phyloP scores from a whole-genome alignment of 805 yeast species.

The Candida methanosorbosa region DNA sequence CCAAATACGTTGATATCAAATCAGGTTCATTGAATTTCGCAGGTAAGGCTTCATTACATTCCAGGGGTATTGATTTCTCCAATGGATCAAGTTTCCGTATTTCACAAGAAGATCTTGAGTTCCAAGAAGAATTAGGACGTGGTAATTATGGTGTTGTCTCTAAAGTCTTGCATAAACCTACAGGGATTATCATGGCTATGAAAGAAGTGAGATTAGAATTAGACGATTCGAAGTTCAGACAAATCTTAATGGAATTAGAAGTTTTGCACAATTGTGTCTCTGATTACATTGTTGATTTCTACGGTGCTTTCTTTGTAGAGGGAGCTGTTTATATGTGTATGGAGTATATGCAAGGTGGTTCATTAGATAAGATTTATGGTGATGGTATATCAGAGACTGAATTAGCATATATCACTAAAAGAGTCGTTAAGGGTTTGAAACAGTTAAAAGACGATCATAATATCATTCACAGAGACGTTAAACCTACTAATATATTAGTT shows the following conservation, averaged over 20 bases:
- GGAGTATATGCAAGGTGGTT: conserved; percentile 97
- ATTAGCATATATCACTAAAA: conserved; percentile 69
- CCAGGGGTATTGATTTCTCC: conserved; percentile 86
- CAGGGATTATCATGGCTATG: conserved; percentile 92
- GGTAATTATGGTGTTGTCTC: conserved; percentile 97
- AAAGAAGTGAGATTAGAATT: conserved; percentile 90
- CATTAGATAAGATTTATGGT: conserved; percentile 78
- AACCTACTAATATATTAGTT: conserved; percentile 88
- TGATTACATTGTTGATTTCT: conserved; percentile 89
- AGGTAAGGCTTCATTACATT: conserved; percentile 87
- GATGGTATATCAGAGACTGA: conserved; percentile 70
- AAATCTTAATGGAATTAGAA: conserved; percentile 93
- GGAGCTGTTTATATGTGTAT: conserved; percentile 98
- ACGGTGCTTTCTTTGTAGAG: conserved; percentile 95
- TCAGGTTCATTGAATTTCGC: conserved; percentile 88
- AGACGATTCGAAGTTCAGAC: conserved; percentile 89
- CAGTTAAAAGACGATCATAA: conserved; percentile 84
- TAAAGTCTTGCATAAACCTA: conserved; percentile 88
- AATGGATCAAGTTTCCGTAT: conserved; percentile 84
- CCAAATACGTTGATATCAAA: conserved; percentile 83
- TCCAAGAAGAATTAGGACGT: conserved; percentile 82
- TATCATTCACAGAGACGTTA: conserved; percentile 92
- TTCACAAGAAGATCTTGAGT: conserved; percentile 74
- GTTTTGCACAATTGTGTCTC: conserved; percentile 86
- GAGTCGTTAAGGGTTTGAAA: conserved; percentile 73